Percentiles rank a stretch among this genome's conserved stretches.
These are phyloP conservation scores for Wallacemonas sp. DNA, from an alignment of 208 protist genomes.

Conservation along the genomic window DNA sequence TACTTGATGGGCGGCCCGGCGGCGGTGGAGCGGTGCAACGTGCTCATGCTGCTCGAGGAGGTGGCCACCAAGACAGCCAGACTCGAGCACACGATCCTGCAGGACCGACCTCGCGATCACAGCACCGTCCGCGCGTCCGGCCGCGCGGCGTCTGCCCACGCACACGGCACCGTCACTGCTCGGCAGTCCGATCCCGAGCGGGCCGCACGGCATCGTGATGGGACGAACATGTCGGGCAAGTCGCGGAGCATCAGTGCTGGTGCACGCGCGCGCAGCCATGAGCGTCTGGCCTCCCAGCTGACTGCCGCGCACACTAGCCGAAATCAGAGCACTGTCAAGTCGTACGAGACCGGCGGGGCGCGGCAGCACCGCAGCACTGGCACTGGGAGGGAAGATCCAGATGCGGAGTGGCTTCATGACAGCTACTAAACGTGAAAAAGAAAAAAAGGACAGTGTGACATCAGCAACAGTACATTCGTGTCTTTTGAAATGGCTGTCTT, in stretches of 20 bases:
- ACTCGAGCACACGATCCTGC: neutral
- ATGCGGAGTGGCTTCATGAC: neutral
- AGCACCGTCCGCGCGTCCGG: too few relatives aligned
- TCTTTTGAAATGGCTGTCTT: neutral
- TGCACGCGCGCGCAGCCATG: too few relatives aligned
- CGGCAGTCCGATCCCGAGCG: neutral
- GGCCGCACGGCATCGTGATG: too few relatives aligned
- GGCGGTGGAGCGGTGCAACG: conserved; percentile 22
- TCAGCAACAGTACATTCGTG: neutral
- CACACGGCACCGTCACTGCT: neutral
- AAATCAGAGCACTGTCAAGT: too few relatives aligned
- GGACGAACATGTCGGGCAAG: too few relatives aligned
- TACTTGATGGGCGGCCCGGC: neutral
- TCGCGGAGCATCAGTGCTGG: too few relatives aligned
- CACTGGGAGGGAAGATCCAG: too few relatives aligned
- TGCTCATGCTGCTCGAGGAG: neutral
- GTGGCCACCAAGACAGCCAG: neutral
- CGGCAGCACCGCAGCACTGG: too few relatives aligned
- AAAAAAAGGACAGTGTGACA: neutral
- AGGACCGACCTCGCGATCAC: neutral
- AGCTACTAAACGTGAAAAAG: neutral
- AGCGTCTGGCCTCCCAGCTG: too few relatives aligned
- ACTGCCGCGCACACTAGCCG: too few relatives aligned
- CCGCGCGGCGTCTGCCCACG: neutral
- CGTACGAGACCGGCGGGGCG: too few relatives aligned